Evolutionary conservation across 1,284 basidiomycete species (phyloP).

Genomic region (Austropuccinia psidii): DNA sequence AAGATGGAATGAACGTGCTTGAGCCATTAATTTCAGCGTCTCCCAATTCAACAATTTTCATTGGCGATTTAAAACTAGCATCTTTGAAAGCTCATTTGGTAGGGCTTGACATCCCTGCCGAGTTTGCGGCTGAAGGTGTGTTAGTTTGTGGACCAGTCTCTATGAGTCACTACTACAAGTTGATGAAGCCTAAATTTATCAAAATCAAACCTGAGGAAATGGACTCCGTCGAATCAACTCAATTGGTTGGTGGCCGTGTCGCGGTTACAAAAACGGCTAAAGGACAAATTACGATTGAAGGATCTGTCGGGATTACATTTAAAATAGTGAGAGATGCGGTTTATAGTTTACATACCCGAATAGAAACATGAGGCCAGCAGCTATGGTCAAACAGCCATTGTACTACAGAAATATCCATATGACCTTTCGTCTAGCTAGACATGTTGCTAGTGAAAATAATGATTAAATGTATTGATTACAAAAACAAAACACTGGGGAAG

Average conservation of each 20-base stretch:
- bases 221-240: conserved; percentile 52
- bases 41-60: conserved; percentile 80
- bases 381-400: not conserved
- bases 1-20: conserved; percentile 46
- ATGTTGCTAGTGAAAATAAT: too few species aligned
- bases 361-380: not conserved
- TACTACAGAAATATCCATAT: too few species aligned
- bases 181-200: conserved; percentile 11
- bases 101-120: conserved; percentile 68
- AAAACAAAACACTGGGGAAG: too few species aligned
- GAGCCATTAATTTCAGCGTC: conserved; percentile 45
- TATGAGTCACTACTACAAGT: conserved; percentile 37
- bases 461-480: too few species aligned
- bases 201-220: conserved; percentile 25
- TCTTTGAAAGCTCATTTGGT: conserved; percentile 69
- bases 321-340: conserved; percentile 77
- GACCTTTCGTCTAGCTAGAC: too few species aligned
- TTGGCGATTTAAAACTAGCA: conserved; percentile 85
- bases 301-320: conserved; percentile 76
- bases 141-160: conserved; percentile 65
- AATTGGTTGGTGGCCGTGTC: conserved; percentile 60
- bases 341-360: conserved; percentile 64
- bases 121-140: conserved; percentile 88
- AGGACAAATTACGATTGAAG: conserved; percentile 78
- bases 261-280: conserved; percentile 76